Base-by-base conservation (phyloP, 2,329 filamentous ascomycete species). In the Tetracladium maxilliforme region DNA sequence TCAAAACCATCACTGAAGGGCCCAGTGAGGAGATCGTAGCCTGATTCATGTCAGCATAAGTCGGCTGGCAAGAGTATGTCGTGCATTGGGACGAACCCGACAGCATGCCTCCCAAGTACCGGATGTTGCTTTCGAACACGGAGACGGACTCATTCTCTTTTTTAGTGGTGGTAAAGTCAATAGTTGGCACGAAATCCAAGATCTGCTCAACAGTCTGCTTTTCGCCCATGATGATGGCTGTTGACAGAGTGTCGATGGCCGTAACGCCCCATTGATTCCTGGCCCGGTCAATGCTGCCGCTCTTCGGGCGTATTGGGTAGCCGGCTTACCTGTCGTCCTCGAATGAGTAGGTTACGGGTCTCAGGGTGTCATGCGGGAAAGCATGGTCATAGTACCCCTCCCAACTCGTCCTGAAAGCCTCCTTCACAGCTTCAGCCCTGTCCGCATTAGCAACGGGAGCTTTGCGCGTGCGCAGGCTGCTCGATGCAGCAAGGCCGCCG, bases 231-330 rank as follows among this genome's bases (percentile, higher is more conserved):
- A 90, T 48, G 23, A 83, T 57, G 4, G 80, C 81, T 0, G 81
- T 90, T 29, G 68, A 74, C 20, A 90, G 54, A 2, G 77, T 76
- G 44, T 90, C 81, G 13, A 86, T 63, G 1, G 79, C 77, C 14
- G 72, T 82, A 12, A 79, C 78, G n/a, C 81, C 81, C 81, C 81
- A 90, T 24, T 69, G 73, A 38, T 82, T 83, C 30, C 77, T 82
- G 27, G 19, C 15, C 15, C 13, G 10, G n/a, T 11, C 20, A 19
- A 16, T 29, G 17, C 28, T 25, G 18, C 25, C 9, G 11, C 7
- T 9, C 16, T 24, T 25, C 16, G 16, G 8, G 40, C 56, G 36
- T 50, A 79, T 76, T 75, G 62, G 30, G 78, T 75, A 45, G n/a
- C n/a, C n/a, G n/a, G n/a, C n/a, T n/a, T n/a, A n/a, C n/a, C n/a